Percentiles rank a stretch among this genome's conserved stretches.
Conservation (phyloP, 352 stramenopile species). For the Phytophthora podocarpi region DNA sequence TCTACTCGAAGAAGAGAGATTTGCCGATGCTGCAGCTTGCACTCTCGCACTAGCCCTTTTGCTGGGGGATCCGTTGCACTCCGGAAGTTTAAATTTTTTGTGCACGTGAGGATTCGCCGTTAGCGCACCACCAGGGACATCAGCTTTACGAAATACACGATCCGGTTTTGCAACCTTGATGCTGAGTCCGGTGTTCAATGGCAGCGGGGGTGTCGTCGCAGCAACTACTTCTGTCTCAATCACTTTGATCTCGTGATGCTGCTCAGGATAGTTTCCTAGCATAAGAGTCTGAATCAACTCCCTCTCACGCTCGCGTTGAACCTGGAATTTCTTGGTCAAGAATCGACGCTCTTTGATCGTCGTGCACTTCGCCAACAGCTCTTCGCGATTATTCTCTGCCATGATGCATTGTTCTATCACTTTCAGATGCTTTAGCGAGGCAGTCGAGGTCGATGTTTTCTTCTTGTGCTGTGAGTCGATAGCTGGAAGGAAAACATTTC, state of each 20-base stretch:
- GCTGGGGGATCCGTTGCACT: constrained; percentile 43
- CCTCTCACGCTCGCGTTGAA: constrained; percentile 57
- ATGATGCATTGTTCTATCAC: constrained; percentile 80
- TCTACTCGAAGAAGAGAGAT: constrained; percentile 8
- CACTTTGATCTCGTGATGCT: constrained; percentile 35
- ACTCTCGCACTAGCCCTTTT: constrained; percentile 16
- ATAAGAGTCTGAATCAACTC: constrained; percentile 67
- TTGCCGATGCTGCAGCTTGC: constrained; percentile 19
- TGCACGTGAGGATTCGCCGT: constrained; percentile 47
- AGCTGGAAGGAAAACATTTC: constrained; percentile 68
- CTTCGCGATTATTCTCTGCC: constrained; percentile 72
- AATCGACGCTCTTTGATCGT: constrained; percentile 50
- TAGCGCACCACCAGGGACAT: constrained; percentile 34
- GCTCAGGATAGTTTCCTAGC: constrained; percentile 35
- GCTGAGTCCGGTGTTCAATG: constrained; percentile 34
- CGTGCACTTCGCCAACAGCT: constrained; percentile 54
- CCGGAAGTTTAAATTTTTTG: constrained; percentile 45
- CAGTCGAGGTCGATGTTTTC: constrained; percentile 7
- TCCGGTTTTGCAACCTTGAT: constrained; percentile 31
- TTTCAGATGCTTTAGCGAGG: constrained; percentile 59
- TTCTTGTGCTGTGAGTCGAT: constrained; percentile 40
- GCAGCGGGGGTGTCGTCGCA: constrained; percentile 7
- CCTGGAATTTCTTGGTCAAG: constrained; percentile 63
- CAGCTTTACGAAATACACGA: constrained; percentile 47
- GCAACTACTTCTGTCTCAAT: constrained; percentile 30